Conservation (phyloP, 306 rosid genomes). For the Gynostemma pentaphyllum region DNA sequence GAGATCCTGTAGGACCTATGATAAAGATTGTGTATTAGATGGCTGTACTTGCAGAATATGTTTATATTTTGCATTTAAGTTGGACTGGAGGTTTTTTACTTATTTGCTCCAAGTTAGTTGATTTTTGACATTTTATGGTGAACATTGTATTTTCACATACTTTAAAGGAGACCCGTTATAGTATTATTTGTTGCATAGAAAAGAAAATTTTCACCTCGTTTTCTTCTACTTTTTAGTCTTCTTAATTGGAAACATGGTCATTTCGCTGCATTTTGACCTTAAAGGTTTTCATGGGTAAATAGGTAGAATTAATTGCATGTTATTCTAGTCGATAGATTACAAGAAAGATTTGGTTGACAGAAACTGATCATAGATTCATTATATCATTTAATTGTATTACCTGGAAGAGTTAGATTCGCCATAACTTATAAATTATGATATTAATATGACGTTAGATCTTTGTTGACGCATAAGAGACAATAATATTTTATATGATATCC, state of each 20-base stretch:
- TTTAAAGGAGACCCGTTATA: not conserved
- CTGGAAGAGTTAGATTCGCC: not conserved
- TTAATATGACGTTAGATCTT: too few relatives aligned
- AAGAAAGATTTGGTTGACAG: not conserved
- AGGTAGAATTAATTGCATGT: not conserved
- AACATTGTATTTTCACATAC: not conserved
- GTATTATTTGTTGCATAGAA: not conserved
- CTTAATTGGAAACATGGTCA: too few relatives aligned
- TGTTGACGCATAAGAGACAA: not conserved
- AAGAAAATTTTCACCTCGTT: not conserved
- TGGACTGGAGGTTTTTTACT: not conserved
- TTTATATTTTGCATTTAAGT: not conserved
- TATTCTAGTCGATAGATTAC: not conserved
- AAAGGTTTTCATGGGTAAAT: too few relatives aligned
- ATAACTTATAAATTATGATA: too few relatives aligned
- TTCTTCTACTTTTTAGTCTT: too few relatives aligned
- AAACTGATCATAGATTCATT: not conserved
- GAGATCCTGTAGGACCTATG: too few relatives aligned
- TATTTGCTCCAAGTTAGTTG: too few relatives aligned
- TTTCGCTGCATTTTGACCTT: too few relatives aligned
- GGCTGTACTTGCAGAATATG: not conserved
- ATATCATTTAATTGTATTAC: not conserved
- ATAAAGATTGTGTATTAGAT: not conserved
- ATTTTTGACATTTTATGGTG: not conserved
- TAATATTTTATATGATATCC: not conserved